Conservation (phyloP, 257 asterid genomes). For the Apocynum venetum region DNA sequence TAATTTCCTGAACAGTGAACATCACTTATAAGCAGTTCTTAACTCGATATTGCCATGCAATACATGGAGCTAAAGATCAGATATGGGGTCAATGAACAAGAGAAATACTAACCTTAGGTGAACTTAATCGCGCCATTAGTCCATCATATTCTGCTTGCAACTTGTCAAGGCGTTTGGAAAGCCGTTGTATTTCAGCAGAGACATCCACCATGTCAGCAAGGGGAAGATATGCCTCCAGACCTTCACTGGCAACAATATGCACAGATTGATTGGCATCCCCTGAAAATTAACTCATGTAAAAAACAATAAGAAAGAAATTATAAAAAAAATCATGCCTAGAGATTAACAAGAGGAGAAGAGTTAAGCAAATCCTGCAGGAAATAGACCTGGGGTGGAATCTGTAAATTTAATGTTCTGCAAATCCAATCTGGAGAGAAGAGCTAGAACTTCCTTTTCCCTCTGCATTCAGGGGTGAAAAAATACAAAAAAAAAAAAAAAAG, state of each 20-base stretch:
- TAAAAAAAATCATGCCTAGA: background rate
- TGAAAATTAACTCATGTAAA: conserved; percentile 36
- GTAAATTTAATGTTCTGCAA: conserved; percentile 57
- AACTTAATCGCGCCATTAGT: conserved; percentile 63
- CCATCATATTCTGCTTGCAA: conserved; percentile 86
- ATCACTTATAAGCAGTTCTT: no score
- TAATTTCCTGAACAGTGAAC: no score
- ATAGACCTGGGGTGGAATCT: conserved; percentile 68
- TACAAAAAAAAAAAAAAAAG: background rate
- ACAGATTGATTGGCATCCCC: conserved; percentile 80
- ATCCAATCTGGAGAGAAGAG: conserved; percentile 88
- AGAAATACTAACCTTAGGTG: conserved; percentile 61
- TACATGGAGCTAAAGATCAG: background rate
- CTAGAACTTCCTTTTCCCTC: conserved; percentile 82
- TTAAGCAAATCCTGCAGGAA: background rate
- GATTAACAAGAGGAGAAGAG: background rate
- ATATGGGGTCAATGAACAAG: background rate
- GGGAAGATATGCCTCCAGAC: conserved; percentile 95
- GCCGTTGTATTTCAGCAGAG: conserved; percentile 81
- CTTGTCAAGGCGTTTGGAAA: conserved; percentile 70
- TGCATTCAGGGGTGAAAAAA: conserved; percentile 26
- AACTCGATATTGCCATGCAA: background rate
- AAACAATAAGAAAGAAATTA: conserved; percentile 1
- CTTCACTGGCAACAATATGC: conserved; percentile 91
- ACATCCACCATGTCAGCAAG: conserved; percentile 95